Conservation (phyloP, 73 alveolate species). For the Paramecium primaurelia region DNA sequence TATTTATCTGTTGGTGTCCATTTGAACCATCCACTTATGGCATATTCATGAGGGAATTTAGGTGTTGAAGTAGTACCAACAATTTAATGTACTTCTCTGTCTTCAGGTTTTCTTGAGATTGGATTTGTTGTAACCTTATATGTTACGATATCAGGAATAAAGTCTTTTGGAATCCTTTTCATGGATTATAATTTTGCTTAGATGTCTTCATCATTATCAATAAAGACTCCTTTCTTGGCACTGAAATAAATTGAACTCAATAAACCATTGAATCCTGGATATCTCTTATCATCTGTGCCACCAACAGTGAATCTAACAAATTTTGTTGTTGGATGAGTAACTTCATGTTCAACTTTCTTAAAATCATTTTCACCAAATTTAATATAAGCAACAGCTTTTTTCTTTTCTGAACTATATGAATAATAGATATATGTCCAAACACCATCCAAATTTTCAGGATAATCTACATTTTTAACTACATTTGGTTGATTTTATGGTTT, state of each 20-base stretch:
- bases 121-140: background rate
- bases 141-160: background rate
- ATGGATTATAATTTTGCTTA: background rate
- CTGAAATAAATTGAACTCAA: background rate
- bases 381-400: constrained; percentile 15
- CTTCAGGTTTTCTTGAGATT: constrained; percentile 19
- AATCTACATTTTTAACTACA: background rate
- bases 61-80: background rate
- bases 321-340: constrained; percentile 5
- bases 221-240: background rate
- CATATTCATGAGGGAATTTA: constrained; percentile 43
- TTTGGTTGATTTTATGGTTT: background rate
- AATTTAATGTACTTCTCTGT: background rate
- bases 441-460: background rate
- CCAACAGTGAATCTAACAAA: constrained; percentile 15
- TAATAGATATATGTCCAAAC: constrained; percentile 10
- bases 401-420: background rate
- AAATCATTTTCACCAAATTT: background rate
- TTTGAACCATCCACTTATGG: constrained; percentile 17
- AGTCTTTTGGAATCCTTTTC: background rate
- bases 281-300: constrained; percentile 38
- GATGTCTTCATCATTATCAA: background rate
- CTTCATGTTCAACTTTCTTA: background rate
- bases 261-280: constrained; percentile 38
- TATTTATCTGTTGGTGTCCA: background rate